A percentile compares a stretch with the other conserved stretches of the same genome.
Evolutionary conservation across 1,284 basidiomycete species (phyloP).

Genomic region (Apiotrichum gamsii): DNA sequence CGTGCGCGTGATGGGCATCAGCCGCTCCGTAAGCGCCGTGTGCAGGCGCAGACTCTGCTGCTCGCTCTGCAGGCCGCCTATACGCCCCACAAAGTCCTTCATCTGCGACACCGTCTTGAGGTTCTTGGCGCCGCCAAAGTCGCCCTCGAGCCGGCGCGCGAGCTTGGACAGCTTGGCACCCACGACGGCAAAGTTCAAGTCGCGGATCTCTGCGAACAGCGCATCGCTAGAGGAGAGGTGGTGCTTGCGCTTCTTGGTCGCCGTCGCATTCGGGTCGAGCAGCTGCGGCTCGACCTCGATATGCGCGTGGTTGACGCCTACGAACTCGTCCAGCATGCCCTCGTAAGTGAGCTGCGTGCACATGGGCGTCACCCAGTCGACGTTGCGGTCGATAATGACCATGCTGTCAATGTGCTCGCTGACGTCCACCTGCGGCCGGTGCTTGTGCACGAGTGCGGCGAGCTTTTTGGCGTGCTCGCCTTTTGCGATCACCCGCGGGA

Average conservation of each 20-base stretch:
- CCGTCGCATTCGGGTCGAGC: slow-evolving; percentile 55
- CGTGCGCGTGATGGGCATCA: slow-evolving; percentile 76
- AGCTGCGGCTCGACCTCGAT: slow-evolving; percentile 81
- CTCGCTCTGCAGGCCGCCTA: slow-evolving; percentile 84
- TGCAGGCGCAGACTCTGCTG: slow-evolving; percentile 83
- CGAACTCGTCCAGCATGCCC: slow-evolving; percentile 89
- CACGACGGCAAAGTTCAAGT: slow-evolving; percentile 90
- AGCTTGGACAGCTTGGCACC: slow-evolving; percentile 74
- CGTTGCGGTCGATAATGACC: slow-evolving; percentile 80
- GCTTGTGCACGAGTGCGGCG: slow-evolving; percentile 62
- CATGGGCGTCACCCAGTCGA: slow-evolving; percentile 94
- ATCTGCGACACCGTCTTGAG: slow-evolving; percentile 84
- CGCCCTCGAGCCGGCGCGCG: slow-evolving; percentile 79
- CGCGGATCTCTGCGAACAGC: slow-evolving; percentile 76
- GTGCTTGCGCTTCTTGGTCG: slow-evolving; percentile 72
- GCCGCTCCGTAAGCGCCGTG: slow-evolving; percentile 89
- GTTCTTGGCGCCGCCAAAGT: slow-evolving; percentile 56
- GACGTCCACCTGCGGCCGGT: slow-evolving; percentile 47
- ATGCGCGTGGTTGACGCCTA: slow-evolving; percentile 85
- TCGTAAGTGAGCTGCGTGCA: slow-evolving; percentile 96
- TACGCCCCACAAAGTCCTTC: slow-evolving; percentile 87
- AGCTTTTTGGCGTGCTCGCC: slow-evolving; percentile 85
- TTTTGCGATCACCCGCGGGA: slow-evolving; percentile 89
- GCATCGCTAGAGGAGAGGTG: slow-evolving; percentile 71
- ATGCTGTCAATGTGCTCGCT: slow-evolving; percentile 68